Conservation (phyloP, 768 basidiomycete species). For the Lactifluus echinatus region DNA sequence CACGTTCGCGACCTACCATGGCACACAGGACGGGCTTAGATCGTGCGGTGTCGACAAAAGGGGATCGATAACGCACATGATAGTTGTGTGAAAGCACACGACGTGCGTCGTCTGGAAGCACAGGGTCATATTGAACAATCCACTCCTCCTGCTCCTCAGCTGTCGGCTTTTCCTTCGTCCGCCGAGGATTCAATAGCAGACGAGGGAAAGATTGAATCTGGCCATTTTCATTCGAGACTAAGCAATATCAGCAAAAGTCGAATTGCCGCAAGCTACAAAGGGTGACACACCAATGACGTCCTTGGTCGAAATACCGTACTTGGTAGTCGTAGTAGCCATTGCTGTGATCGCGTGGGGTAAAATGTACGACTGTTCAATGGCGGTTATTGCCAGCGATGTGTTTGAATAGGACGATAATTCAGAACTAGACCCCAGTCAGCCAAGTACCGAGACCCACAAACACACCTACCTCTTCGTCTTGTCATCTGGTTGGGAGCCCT, state of each 20-base stretch:
- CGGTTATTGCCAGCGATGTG: conserved; percentile 43
- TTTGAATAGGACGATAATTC: conserved; percentile 48
- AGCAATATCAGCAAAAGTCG: not conserved
- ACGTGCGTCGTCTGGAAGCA: conserved; percentile 61
- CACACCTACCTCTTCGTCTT: conserved; percentile 56
- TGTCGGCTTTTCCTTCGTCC: conserved; percentile 71
- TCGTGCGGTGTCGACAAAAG: not conserved
- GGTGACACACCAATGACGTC: conserved; percentile 73
- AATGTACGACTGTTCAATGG: conserved; percentile 61
- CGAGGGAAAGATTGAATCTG: conserved; percentile 71
- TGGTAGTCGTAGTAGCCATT: conserved; percentile 69
- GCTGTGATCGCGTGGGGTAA: conserved; percentile 63
- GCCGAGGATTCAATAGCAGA: conserved; percentile 70
- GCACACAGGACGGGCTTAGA: not conserved
- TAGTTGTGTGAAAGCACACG: conserved; percentile 49
- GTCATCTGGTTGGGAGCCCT: conserved; percentile 58
- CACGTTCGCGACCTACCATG: conserved; percentile 57
- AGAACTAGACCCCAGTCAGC: conserved; percentile 31
- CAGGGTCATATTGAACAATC: conserved; percentile 76
- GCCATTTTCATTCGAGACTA: conserved; percentile 70
- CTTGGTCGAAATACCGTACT: conserved; percentile 80
- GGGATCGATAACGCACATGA: conserved; percentile 32
- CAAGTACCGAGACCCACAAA: not conserved
- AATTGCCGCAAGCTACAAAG: not conserved
- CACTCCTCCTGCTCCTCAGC: conserved; percentile 76